Base-by-base conservation (phyloP, 768 basidiomycete genomes). In the Lepiota brunneoincarnata region DNA sequence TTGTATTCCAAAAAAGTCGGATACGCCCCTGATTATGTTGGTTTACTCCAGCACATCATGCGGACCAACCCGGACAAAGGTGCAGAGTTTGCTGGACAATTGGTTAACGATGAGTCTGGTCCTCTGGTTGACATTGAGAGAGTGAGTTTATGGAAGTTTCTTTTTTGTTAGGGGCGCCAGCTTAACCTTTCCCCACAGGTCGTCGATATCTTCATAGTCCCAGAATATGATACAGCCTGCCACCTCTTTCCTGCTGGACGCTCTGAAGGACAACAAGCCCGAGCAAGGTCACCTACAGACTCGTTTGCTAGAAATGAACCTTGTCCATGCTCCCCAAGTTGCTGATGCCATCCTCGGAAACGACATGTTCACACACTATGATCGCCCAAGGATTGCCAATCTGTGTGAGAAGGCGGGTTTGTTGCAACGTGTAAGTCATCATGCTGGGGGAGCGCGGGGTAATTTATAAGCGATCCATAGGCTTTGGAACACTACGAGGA, bases 201-300 rank as follows among this genome's bases (percentile, higher is more conserved):
- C 51, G 94, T 98, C 56, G 97, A 99, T 64, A 97, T 98, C 63
- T 98, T 99, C 78, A 97, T 98, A n/a, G 93, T 89, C 90, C 0
- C 95, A 97, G 68, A 98, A 98, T 73, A 93, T 98, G 93, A 95
- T 98, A 54, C 97, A 98, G 69, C 96, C 95, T 17, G 97, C 97
- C 4, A 99, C 97, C 0, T 95, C 93, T 1, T 98, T 99, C 86
- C 75, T 98, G 44, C 75, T 99, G 55, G 97, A 98, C 65, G 97
- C 95, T 18, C 78, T 99, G 62, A 98, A 99, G 76, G 97, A 99
- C 52, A 98, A 99, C 77, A 90, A 90, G 67, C 91, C 95, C 0
- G 97, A 99, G 69, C 96, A 99, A 66, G 96, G 85, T 0, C 93
- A 89, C 60, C 75, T 99, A 12, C 97, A 99, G 72, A 99, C 97